Evolutionary conservation across 1,284 basidiomycete species (phyloP), one percentile per base, ranked within the genome.

Genomic region (Fomes fomentarius): DNA sequence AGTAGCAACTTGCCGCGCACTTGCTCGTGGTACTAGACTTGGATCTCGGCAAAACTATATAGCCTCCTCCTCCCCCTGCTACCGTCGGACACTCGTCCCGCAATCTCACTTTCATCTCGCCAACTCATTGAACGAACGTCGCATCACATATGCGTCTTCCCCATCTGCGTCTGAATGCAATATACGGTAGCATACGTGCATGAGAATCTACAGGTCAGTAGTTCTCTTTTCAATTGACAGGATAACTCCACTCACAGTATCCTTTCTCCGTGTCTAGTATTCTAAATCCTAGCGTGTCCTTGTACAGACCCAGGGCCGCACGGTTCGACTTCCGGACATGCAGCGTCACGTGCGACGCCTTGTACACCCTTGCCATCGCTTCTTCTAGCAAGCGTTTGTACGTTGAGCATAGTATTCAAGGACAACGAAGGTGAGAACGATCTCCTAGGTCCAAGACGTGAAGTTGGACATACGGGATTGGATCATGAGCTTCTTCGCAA

Each of bases 61-160:
- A n/a, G n/a, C n/a, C n/a, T n/a, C n/a, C n/a, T n/a, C n/a, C n/a
- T n/a, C n/a, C n/a, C n/a, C n/a, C n/a, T n/a, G n/a, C n/a, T n/a
- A n/a, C n/a, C n/a, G n/a, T n/a, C n/a, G n/a, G n/a, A n/a, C n/a
- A n/a, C n/a, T n/a, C n/a, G n/a, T n/a, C n/a, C n/a, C n/a, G n/a
- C n/a, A n/a, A n/a, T n/a, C n/a, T n/a, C n/a, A n/a, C n/a, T n/a
- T n/a, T n/a, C n/a, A n/a, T n/a, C n/a, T n/a, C n/a, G n/a, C n/a
- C n/a, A n/a, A n/a, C n/a, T n/a, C n/a, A n/a, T n/a, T 78, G 54
- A 91, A 71, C 2, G 76, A 76, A 41, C 91, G 79, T 37, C 85
- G 81, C 94, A 96, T 96, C 4, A 90, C 87, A 67, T 92, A 94
- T 31, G 94, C 93, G 63, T 96, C 93, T 73, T 96, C 94, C 9